Evolutionary conservation across 768 basidiomycete genomes (phyloP), one percentile per base, ranked within the genome.

Genomic region (Mycena floridula): DNA sequence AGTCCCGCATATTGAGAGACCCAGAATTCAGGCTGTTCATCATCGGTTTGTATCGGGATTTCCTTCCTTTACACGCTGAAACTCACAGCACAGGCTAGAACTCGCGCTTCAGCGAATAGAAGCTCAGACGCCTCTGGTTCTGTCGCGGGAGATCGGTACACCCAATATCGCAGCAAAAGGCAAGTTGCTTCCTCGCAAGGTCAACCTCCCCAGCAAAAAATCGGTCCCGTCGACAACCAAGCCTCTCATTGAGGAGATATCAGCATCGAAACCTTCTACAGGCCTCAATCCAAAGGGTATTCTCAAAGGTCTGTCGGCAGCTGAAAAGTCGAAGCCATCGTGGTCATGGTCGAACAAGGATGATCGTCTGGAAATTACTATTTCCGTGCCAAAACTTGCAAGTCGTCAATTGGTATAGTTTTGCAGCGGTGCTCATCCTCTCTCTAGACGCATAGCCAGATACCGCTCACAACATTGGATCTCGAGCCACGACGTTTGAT

Each of bases 151-250:
- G 39, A 78, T 90, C 48, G 74, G 73, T 20, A 83, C 76, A 0
- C 88, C 88, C 5, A 91, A 90, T 60, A 86, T 91, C 42, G 63
- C 73, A 3, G 79, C 80, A 42, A 91, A 90, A 59, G 88, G 88
- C n/a, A 75, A 70, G 53, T 73, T 82, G 2, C 54, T 57, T 22
- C 71, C 79, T 12, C 78, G 86, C 25, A 73, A 71, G 11, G 79
- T 79, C 1, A 57, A 67, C 32, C 67, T 89, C 21, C 82, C 83
- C 4, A 52, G 67, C 16, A 52, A 64, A 4, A 61, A 79, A 18
- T 67, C 65, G 45, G 57, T 16, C 25, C 42, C 38, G 15, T 30
- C 39, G 15, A 20, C 45, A 22, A 59, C 56, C 26, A 69, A 56
- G 47, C 68, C 63, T 18, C 66, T 76, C n/a, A 76, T 82, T 44